phyloP scores from a whole-genome alignment of 2,329 filamentous ascomycete genomes.

The Xylariaceae sp. region DNA sequence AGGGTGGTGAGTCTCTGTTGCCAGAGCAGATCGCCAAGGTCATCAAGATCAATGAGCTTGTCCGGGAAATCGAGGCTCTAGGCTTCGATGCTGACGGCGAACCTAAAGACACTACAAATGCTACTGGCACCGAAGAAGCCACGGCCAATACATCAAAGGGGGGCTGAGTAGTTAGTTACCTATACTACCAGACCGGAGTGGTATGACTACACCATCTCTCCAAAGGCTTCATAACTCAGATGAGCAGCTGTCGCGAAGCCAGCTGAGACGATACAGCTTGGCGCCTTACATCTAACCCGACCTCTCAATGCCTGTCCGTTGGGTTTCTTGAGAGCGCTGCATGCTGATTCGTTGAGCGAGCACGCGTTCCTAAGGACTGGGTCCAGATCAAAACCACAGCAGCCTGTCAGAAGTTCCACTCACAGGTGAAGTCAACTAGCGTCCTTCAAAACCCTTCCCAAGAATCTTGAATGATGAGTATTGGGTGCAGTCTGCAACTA shows the following conservation, averaged over 20 bases:
- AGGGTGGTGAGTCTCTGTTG: constrained; percentile 79
- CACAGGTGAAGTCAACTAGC: neutral
- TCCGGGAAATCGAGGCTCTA: constrained; percentile 83
- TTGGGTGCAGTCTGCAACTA: neutral
- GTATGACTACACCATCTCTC: neutral
- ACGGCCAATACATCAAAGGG: constrained; percentile 9
- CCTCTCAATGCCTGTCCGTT: constrained; percentile 38
- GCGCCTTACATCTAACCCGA: constrained; percentile 29
- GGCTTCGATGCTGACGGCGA: constrained; percentile 85
- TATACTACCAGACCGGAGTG: neutral
- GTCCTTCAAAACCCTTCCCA: neutral
- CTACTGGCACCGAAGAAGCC: neutral
- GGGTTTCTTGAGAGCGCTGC: neutral
- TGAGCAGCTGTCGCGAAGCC: constrained; percentile 13
- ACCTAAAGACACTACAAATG: constrained; percentile 41
- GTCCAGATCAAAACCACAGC: neutral
- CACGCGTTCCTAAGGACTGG: neutral
- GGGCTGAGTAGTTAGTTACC: constrained; percentile 12
- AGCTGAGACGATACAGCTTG: constrained; percentile 31
- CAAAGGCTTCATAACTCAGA: neutral
- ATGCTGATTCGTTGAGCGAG: neutral
- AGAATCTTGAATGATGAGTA: neutral
- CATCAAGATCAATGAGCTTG: constrained; percentile 93
- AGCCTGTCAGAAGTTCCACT: neutral
- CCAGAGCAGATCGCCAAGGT: constrained; percentile 98